phyloP scores from a whole-genome alignment of 306 rosid species.

The Quercus alba region DNA sequence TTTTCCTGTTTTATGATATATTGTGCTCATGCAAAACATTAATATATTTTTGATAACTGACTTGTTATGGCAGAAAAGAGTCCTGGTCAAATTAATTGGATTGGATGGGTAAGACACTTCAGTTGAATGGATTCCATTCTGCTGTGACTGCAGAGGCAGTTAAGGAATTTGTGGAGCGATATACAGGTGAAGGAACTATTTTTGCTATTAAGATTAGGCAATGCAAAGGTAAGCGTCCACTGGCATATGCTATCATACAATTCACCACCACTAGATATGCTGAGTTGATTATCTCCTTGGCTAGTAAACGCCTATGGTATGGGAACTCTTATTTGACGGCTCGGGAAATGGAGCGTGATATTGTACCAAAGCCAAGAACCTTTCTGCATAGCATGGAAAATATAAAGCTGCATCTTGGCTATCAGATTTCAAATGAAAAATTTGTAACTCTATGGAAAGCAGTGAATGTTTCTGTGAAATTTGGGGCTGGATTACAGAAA shows the following conservation, averaged over 20 bases:
- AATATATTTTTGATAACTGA: background rate
- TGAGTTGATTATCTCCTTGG: constrained; percentile 25
- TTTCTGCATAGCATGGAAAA: constrained; percentile 26
- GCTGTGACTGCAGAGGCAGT: constrained; percentile 16
- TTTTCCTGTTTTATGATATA: background rate
- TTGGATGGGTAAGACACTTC: constrained; percentile 65
- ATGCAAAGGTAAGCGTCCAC: constrained; percentile 20
- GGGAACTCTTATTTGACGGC: constrained; percentile 35
- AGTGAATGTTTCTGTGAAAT: constrained; percentile 35
- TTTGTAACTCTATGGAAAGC: constrained; percentile 39
- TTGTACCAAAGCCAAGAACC: constrained; percentile 45
- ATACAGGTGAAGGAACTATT: constrained; percentile 55
- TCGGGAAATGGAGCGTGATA: constrained; percentile 44
- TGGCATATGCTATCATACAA: constrained; percentile 63
- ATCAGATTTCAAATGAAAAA: constrained; percentile 45
- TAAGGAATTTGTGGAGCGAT: constrained; percentile 40
- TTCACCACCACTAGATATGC: constrained; percentile 36
- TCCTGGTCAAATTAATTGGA: background rate
- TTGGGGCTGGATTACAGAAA: constrained; percentile 46
- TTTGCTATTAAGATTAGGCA: constrained; percentile 47
- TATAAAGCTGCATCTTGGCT: constrained; percentile 60
- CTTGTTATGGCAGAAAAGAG: background rate
- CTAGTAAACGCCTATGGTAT: constrained; percentile 24
- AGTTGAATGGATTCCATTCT: constrained; percentile 60
- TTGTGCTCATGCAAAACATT: background rate